Evolutionary conservation across 768 basidiomycete species (phyloP).

Genomic region (Boletus sensibilis): DNA sequence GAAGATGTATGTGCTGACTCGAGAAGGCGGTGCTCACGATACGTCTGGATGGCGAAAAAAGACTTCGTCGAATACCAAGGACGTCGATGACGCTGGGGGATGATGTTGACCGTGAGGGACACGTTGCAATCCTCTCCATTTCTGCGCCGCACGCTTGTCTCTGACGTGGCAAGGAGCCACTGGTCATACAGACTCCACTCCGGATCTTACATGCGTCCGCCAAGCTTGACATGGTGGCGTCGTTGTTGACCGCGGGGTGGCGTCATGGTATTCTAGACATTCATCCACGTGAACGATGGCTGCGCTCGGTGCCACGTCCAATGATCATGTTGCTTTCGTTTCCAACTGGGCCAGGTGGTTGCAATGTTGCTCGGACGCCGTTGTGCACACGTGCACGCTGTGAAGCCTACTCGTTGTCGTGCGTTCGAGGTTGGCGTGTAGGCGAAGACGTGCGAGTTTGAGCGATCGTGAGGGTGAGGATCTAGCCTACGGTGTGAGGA

Average conservation of each 20-base stretch:
- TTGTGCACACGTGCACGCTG: constrained; percentile 7
- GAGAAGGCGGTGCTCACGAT: background rate
- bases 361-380: background rate
- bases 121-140: background rate
- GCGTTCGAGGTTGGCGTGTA: background rate
- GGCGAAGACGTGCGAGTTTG: background rate
- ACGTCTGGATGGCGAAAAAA: background rate
- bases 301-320: background rate
- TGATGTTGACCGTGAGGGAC: constrained; percentile 4
- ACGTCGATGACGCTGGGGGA: constrained; percentile 8
- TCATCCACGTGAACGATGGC: background rate
- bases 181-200: background rate
- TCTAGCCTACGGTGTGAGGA: background rate
- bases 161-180: background rate
- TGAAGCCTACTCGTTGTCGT: background rate
- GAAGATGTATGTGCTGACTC: constrained; percentile 33
- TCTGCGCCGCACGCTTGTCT: background rate
- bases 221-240: constrained; percentile 7
- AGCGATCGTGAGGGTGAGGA: background rate
- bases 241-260: background rate
- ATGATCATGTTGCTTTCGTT: background rate
- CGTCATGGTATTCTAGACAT: constrained; percentile 2
- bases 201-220: constrained; percentile 9
- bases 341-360: background rate
- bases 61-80: background rate